phyloP scores from a whole-genome alignment of 2,329 filamentous ascomycete genomes.

The Colletotrichum sp. region DNA sequence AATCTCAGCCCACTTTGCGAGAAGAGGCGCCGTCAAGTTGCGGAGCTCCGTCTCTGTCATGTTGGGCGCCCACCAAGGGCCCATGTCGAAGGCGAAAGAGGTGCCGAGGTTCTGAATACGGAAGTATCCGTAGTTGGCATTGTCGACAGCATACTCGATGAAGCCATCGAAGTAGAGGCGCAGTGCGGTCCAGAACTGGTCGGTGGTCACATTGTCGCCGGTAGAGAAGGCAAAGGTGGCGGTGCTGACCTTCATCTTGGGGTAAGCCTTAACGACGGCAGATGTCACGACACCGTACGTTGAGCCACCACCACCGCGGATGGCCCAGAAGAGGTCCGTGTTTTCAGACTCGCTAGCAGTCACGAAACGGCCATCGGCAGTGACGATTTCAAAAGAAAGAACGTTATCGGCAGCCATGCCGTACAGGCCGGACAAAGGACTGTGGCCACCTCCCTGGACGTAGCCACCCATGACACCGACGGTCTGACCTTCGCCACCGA shows the following conservation, averaged over 20 bases:
- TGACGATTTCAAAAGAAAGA: conserved; percentile 63
- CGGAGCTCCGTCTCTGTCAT: conserved; percentile 38
- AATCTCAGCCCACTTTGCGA: conserved; percentile 32
- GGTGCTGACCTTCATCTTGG: conserved; percentile 45
- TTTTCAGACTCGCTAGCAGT: conserved; percentile 58
- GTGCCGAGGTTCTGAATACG: conserved; percentile 26
- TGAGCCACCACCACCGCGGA: conserved; percentile 53
- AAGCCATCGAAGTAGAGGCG: conserved; percentile 29
- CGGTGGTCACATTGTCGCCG: conserved; percentile 23
- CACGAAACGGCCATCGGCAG: conserved; percentile 53
- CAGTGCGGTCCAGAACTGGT: conserved; percentile 33
- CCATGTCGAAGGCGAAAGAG: conserved; percentile 36
- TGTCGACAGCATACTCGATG: conserved; percentile 27
- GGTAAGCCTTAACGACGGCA: conserved; percentile 57
- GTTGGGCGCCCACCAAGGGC: conserved; percentile 31
- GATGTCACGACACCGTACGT: conserved; percentile 58
- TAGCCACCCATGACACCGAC: conserved; percentile 68
- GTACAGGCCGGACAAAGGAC: conserved; percentile 53
- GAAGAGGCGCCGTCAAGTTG: conserved; percentile 36
- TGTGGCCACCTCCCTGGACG: conserved; percentile 66
- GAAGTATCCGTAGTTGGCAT: conserved; percentile 30
- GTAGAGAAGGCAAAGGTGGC: conserved; percentile 45
- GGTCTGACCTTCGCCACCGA: conserved; percentile 59
- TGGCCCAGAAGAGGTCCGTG: conserved; percentile 68
- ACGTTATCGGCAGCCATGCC: conserved; percentile 68